Conservation (phyloP, 2,329 filamentous ascomycete genomes). For the Lasiodiplodia sp. region DNA sequence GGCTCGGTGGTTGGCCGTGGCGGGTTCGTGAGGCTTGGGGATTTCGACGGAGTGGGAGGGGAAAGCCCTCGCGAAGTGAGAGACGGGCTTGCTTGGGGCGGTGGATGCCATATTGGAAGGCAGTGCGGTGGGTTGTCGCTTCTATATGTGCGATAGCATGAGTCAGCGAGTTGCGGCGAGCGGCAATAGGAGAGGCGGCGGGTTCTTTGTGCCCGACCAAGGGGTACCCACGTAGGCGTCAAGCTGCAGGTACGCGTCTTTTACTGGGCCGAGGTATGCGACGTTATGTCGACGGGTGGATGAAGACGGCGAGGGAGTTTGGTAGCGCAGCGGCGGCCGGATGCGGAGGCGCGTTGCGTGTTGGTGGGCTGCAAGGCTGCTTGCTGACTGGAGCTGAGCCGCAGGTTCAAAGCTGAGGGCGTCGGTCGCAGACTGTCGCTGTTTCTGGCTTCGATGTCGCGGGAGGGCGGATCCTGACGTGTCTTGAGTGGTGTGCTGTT, state of each 20-base stretch:
- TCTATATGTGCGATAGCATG: conserved; percentile 35
- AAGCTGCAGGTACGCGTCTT: conserved; percentile 14
- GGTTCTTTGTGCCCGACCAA: conserved; percentile 11
- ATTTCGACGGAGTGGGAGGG: conserved; percentile 40
- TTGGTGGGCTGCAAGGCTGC: conserved; percentile 18
- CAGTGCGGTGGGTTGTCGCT: conserved; percentile 29
- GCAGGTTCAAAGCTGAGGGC: conserved; percentile 9
- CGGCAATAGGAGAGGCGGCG: conserved; percentile 27
- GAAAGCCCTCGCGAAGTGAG: conserved; percentile 51
- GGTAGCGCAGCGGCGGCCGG: conserved; percentile 24
- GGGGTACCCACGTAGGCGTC: conserved; percentile 11
- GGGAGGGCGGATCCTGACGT: background rate
- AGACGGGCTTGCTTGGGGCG: conserved; percentile 44
- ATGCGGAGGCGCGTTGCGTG: conserved; percentile 28
- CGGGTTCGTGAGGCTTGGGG: conserved; percentile 42
- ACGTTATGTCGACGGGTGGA: conserved; percentile 13
- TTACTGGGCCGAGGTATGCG: background rate
- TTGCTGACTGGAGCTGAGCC: conserved; percentile 26
- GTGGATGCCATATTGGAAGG: conserved; percentile 45
- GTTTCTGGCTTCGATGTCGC: conserved; percentile 2
- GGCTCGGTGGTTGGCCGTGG: conserved; percentile 34
- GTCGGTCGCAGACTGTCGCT: conserved; percentile 27
- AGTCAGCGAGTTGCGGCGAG: conserved; percentile 36
- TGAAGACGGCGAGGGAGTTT: conserved; percentile 25
- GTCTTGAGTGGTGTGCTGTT: conserved; percentile 2